phyloP scores from a whole-genome alignment of 192 early-diverging fungal genomes.

The Phlyctochytrium arcticum region DNA sequence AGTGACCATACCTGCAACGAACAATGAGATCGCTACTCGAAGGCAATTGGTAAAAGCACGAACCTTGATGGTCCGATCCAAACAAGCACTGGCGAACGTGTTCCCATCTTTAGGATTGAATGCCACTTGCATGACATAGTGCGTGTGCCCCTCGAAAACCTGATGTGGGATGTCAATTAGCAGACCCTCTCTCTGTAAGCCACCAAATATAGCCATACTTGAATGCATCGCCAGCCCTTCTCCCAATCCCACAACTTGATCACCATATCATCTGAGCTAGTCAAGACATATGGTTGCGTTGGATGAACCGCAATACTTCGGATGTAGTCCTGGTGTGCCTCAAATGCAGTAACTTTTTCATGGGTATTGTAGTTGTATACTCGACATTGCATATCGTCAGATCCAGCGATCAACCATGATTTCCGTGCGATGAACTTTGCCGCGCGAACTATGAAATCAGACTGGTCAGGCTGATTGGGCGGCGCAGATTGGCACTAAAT shows the following conservation, averaged over 20 bases:
- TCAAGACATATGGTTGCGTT: constrained; percentile 89
- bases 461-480: neutral
- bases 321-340: constrained; percentile 97
- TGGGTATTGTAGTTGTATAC: constrained; percentile 99
- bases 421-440: constrained; percentile 97
- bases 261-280: constrained; percentile 93
- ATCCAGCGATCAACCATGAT: constrained; percentile 93
- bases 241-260: constrained; percentile 99
- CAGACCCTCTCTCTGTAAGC: neutral
- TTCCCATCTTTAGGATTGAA: constrained; percentile 99
- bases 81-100: constrained; percentile 95
- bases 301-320: constrained; percentile 94
- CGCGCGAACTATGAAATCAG: constrained; percentile 75
- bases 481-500: neutral
- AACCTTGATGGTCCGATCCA: constrained; percentile 94
- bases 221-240: constrained; percentile 93
- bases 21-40: neutral
- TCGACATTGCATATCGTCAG: constrained; percentile 94
- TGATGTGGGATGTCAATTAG: constrained; percentile 13
- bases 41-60: neutral
- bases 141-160: constrained; percentile 95
- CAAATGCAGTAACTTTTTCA: constrained; percentile 93
- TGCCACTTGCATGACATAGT: constrained; percentile 95
- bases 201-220: constrained; percentile 45
- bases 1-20: constrained; percentile 79